phyloP scores from a whole-genome alignment of 2,329 filamentous ascomycete genomes.

The Thyridium curvatum region DNA sequence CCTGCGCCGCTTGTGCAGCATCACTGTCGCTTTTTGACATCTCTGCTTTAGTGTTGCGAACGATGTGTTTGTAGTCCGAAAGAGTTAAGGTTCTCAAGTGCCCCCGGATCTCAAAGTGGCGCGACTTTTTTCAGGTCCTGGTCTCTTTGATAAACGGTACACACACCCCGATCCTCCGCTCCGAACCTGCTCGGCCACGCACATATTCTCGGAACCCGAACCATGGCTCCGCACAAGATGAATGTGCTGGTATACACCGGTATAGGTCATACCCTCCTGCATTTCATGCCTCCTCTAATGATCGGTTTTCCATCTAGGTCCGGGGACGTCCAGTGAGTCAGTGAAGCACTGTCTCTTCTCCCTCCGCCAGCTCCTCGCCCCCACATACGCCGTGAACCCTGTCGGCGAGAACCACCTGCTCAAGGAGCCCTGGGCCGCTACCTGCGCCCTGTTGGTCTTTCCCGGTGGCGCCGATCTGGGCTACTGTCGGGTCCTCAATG shows the following conservation, averaged over 20 bases:
- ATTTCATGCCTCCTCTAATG: slow-evolving; percentile 11
- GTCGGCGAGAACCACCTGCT: slow-evolving; percentile 72
- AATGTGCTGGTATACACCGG: slow-evolving; percentile 93
- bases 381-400: slow-evolving; percentile 88
- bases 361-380: slow-evolving; percentile 76
- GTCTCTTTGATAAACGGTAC: neutral
- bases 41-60: slow-evolving; percentile 10
- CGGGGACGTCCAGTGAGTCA: slow-evolving; percentile 80
- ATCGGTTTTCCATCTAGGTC: slow-evolving; percentile 43
- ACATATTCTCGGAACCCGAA: neutral
- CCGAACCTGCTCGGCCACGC: too few species aligned
- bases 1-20: slow-evolving; percentile 31
- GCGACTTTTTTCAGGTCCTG: slow-evolving; percentile 2
- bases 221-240: slow-evolving; percentile 65
- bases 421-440: slow-evolving; percentile 84
- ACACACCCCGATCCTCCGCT: too few species aligned
- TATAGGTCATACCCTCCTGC: slow-evolving; percentile 38
- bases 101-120: too few species aligned
- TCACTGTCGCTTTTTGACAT: slow-evolving; percentile 54
- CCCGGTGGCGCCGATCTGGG: slow-evolving; percentile 91
- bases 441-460: slow-evolving; percentile 84
- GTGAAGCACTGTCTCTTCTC: slow-evolving; percentile 86
- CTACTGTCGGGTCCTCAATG: slow-evolving; percentile 84
- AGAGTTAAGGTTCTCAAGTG: too few species aligned
- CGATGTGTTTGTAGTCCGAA: slow-evolving; percentile 13